phyloP scores from a whole-genome alignment of 192 early-diverging fungal genomes.

The Phycomyces nitens region DNA sequence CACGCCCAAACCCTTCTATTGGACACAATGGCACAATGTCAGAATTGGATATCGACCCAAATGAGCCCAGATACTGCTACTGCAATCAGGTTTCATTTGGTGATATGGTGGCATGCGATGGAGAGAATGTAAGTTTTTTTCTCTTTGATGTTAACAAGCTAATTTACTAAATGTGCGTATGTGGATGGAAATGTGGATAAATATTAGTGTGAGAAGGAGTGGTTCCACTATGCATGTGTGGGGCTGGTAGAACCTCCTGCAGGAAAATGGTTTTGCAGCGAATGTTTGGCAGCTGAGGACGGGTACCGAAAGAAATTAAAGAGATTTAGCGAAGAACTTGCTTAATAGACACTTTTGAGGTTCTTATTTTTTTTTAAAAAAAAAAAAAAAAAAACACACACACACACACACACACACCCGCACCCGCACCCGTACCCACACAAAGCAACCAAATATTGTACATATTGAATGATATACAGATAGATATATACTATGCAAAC shows the following conservation, averaged over 20 bases:
- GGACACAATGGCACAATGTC: constrained; percentile 10
- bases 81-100: constrained; percentile 85
- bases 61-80: constrained; percentile 86
- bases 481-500: too few species aligned
- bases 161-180: constrained; percentile 5
- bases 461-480: too few species aligned
- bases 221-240: constrained; percentile 89
- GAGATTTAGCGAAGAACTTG: not conserved
- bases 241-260: constrained; percentile 72
- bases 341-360: not conserved
- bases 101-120: constrained; percentile 86
- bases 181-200: too few species aligned
- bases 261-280: constrained; percentile 84
- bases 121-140: constrained; percentile 54
- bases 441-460: too few species aligned
- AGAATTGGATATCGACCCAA: constrained; percentile 77
- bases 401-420: too few species aligned
- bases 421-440: too few species aligned
- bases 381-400: too few species aligned
- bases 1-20: constrained; percentile 27
- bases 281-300: constrained; percentile 46
- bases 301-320: constrained; percentile 10
- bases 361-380: too few species aligned
- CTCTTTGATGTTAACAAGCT: constrained; percentile 1
- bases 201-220: constrained; percentile 73